These are phyloP conservation scores for Syzygium oleosum DNA, from an alignment of 345 rosid genomes.

Conservation along the genomic window DNA sequence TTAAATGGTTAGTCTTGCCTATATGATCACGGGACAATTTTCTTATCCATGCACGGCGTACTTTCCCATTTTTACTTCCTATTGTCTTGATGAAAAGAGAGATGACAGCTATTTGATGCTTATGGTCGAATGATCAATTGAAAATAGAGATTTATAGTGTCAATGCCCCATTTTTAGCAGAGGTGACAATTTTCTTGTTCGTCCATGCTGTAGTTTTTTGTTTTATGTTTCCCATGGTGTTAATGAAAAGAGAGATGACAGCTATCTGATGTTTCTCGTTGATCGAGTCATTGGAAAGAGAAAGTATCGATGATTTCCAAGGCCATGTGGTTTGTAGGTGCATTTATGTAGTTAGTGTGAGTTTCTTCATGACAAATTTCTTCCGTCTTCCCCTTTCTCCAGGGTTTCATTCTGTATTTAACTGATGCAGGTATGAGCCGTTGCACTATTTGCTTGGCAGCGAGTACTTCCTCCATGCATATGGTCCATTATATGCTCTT, in stretches of 20 bases:
- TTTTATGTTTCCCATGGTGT: not conserved
- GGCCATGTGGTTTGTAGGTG: not conserved
- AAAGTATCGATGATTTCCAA: not conserved
- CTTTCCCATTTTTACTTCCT: not conserved
- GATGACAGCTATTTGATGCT: not conserved
- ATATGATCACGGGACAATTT: not conserved
- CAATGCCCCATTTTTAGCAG: not conserved
- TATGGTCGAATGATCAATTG: not conserved
- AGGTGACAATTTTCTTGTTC: not conserved
- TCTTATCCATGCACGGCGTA: not conserved
- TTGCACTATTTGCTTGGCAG: constrained; percentile 61
- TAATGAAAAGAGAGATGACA: not conserved
- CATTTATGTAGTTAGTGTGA: not conserved
- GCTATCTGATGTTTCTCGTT: not conserved
- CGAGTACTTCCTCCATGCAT: constrained; percentile 95
- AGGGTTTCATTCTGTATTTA: not conserved
- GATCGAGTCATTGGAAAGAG: not conserved
- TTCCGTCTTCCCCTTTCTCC: not conserved
- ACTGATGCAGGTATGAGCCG: constrained; percentile 77
- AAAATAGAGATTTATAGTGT: not conserved
- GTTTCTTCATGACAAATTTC: not conserved
- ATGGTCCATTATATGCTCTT: constrained; percentile 91
- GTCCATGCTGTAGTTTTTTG: not conserved
- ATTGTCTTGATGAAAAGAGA: not conserved
- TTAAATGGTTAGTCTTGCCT: constrained; percentile 61